phyloP scores from a whole-genome alignment of 164 flowering plant genomes.

The Chimonanthus salicifolius region DNA sequence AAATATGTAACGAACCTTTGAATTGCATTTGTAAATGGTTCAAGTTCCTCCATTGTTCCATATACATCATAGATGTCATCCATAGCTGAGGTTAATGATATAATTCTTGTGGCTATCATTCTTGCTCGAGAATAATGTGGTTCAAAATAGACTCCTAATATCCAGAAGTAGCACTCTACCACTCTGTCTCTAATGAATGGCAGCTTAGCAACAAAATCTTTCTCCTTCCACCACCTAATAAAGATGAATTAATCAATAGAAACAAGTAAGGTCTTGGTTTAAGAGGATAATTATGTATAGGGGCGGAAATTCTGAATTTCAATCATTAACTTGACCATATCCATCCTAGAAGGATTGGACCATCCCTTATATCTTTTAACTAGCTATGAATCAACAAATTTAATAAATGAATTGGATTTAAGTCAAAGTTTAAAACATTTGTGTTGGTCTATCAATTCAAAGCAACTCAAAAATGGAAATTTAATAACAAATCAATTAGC shows the following conservation, averaged over 20 bases:
- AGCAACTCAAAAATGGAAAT: no score
- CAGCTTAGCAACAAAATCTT: slow-evolving; percentile 5
- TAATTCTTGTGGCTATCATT: not conserved
- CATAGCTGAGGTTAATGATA: not conserved
- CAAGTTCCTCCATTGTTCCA: slow-evolving; percentile 10
- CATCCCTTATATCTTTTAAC: no score
- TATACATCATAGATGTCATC: slow-evolving; percentile 13
- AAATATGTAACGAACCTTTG: not conserved
- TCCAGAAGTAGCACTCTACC: slow-evolving; percentile 13
- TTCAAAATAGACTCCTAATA: slow-evolving; percentile 4
- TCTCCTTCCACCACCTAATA: slow-evolving; percentile 9
- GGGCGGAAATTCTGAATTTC: no score
- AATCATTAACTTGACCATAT: no score
- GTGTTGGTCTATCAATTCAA: no score
- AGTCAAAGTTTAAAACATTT: no score
- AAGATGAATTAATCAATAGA: not conserved
- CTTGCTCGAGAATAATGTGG: slow-evolving; percentile 3
- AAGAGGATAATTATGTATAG: no score
- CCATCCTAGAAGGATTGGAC: no score
- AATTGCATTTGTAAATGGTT: slow-evolving; percentile 7
- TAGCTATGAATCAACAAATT: no score
- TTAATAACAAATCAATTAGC: no score
- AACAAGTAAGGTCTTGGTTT: no score
- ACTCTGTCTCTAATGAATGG: slow-evolving; percentile 10
- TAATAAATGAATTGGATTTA: no score